These are phyloP conservation scores for Diaporthe eres DNA, from an alignment of 2,329 filamentous ascomycete genomes.

Conservation along the genomic window DNA sequence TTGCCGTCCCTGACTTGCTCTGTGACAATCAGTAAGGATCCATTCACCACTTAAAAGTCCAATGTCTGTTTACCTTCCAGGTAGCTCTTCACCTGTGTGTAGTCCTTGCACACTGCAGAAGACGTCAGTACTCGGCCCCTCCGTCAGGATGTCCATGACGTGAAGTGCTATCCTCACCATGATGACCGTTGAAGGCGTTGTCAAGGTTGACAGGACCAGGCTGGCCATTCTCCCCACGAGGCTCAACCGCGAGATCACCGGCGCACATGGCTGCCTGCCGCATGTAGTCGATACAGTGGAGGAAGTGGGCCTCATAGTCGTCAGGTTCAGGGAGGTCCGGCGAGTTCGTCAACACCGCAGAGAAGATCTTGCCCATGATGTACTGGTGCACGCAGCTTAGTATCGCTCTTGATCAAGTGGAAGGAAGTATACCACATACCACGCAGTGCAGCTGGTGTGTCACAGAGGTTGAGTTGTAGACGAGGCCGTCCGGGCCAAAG, in stretches of 20 bases:
- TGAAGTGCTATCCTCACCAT: constrained; percentile 41
- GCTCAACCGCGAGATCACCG: constrained; percentile 47
- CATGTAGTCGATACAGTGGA: constrained; percentile 52
- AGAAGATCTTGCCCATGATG: constrained; percentile 53
- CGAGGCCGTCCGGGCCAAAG: constrained; percentile 42
- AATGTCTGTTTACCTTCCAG: constrained; percentile 42
- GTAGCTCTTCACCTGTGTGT: constrained; percentile 44
- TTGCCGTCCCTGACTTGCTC: constrained; percentile 33
- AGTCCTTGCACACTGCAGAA: constrained; percentile 45
- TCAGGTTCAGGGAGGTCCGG: constrained; percentile 33
- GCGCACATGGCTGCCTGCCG: constrained; percentile 48
- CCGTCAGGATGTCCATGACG: background rate
- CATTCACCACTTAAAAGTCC: background rate
- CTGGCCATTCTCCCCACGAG: constrained; percentile 44
- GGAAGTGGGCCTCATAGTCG: constrained; percentile 54
- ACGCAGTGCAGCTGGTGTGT: constrained; percentile 59
- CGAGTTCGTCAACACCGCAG: constrained; percentile 44
- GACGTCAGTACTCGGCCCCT: background rate
- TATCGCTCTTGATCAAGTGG: background rate
- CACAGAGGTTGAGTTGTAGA: constrained; percentile 58
- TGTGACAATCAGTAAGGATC: background rate
- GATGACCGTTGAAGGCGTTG: constrained; percentile 46
- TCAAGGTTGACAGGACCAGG: constrained; percentile 45
- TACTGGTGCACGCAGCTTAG: constrained; percentile 45
- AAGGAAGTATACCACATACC: constrained; percentile 44